phyloP scores from a whole-genome alignment of 177 flowering plant genomes.

The Vitis hybrid region DNA sequence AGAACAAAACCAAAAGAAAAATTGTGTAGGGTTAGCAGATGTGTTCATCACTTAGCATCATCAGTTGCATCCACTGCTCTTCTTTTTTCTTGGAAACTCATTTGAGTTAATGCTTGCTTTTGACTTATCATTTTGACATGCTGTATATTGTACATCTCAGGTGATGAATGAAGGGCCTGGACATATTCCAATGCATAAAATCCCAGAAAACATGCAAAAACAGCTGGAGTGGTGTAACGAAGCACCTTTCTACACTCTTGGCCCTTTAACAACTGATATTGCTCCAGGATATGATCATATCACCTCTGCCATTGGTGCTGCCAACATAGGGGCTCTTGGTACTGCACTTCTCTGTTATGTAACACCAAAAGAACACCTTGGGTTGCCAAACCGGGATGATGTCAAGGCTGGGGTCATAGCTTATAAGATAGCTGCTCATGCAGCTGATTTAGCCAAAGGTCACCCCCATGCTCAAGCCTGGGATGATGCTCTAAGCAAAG shows the following conservation, averaged over 20 bases:
- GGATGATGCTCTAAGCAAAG: slow-evolving; percentile 99
- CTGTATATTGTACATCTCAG: slow-evolving; percentile 31
- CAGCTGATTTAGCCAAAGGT: slow-evolving; percentile 92
- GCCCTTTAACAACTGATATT: slow-evolving; percentile 95
- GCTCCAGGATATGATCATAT: slow-evolving; percentile 99
- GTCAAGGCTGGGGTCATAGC: slow-evolving; percentile 98
- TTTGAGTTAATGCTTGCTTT: not conserved
- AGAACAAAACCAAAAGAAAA: too few relatives aligned
- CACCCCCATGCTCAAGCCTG: slow-evolving; percentile 97
- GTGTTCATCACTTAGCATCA: too few relatives aligned
- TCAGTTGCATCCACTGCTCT: too few relatives aligned
- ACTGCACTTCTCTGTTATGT: slow-evolving; percentile 99
- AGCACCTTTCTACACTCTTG: slow-evolving; percentile 99
- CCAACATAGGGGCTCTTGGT: slow-evolving; percentile 97
- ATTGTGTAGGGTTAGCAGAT: too few relatives aligned
- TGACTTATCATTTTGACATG: not conserved
- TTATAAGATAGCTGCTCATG: slow-evolving; percentile 99
- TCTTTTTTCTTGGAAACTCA: not conserved
- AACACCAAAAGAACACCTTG: slow-evolving; percentile 98
- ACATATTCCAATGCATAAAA: slow-evolving; percentile 95
- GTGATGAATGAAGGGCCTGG: slow-evolving; percentile 99
- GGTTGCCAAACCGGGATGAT: slow-evolving; percentile 94
- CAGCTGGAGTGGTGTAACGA: slow-evolving; percentile 99
- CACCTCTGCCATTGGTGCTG: slow-evolving; percentile 99
- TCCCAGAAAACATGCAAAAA: slow-evolving; percentile 97